These are phyloP conservation scores for Scolecobasidium constrictum DNA, from an alignment of 2,329 filamentous ascomycete genomes.

Conservation along the genomic window DNA sequence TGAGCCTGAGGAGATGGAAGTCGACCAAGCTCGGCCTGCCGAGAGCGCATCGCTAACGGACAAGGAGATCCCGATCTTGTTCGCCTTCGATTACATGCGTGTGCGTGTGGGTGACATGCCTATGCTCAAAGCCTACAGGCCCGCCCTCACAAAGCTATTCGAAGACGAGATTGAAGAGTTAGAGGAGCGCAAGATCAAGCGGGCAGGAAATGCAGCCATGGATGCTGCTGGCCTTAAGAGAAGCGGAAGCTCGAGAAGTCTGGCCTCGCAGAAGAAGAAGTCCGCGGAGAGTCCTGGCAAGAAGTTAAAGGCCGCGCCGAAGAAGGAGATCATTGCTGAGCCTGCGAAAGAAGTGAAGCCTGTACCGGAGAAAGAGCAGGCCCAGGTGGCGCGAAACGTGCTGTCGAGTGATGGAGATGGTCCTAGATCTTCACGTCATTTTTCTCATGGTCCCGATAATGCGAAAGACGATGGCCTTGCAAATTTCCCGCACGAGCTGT, in stretches of 20 bases:
- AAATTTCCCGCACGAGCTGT: no score
- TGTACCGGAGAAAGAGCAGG: not conserved
- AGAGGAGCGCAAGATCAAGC: slow-evolving; percentile 12
- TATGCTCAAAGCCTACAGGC: slow-evolving; percentile 51
- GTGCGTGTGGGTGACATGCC: slow-evolving; percentile 61
- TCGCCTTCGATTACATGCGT: slow-evolving; percentile 72
- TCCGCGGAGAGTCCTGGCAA: not conserved
- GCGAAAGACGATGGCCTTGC: no score
- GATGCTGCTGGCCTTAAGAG: slow-evolving; percentile 1
- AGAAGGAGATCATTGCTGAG: not conserved
- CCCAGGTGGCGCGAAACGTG: no score
- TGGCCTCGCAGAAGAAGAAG: not conserved
- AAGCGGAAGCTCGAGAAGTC: not conserved
- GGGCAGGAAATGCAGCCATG: slow-evolving; percentile 11
- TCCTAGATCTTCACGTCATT: no score
- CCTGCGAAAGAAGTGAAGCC: not conserved
- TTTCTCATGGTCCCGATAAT: no score
- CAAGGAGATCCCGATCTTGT: slow-evolving; percentile 35
- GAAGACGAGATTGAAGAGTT: slow-evolving; percentile 25
- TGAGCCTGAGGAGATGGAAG: slow-evolving; percentile 19
- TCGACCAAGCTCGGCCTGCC: not conserved
- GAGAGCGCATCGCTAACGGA: not conserved
- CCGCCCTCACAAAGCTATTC: slow-evolving; percentile 48
- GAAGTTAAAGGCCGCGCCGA: not conserved
- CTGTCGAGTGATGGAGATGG: no score